These are phyloP conservation scores for Trichoderma aggressivum DNA, from an alignment of 2,329 filamentous ascomycete genomes.

Conservation along the genomic window DNA sequence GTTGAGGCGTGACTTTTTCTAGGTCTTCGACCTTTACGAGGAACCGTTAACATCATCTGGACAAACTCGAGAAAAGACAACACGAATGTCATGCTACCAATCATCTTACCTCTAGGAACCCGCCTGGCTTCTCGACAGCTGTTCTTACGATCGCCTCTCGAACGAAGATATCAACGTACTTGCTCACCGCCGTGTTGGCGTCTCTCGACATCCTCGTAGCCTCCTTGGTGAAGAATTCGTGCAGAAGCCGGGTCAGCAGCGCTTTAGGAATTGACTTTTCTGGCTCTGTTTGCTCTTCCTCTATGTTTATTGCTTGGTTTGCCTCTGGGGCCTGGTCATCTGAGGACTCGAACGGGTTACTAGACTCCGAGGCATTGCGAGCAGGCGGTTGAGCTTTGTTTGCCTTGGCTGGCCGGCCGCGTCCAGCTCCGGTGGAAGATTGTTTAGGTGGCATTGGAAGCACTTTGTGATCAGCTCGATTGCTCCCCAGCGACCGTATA, in stretches of 20 bases:
- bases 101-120: constrained; percentile 67
- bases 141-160: constrained; percentile 82
- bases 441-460: constrained; percentile 43
- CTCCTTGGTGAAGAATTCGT: constrained; percentile 72
- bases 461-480: neutral
- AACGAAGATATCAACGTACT: constrained; percentile 90
- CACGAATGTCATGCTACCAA: neutral
- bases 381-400: constrained; percentile 26
- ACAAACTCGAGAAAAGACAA: neutral
- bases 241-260: constrained; percentile 71
- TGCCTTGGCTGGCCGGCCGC: constrained; percentile 37
- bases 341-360: constrained; percentile 37
- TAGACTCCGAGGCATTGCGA: constrained; percentile 28
- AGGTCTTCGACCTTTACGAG: constrained; percentile 71
- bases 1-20: constrained; percentile 80
- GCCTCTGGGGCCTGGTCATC: constrained; percentile 31
- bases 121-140: constrained; percentile 64
- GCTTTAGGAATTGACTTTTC: constrained; percentile 63
- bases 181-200: constrained; percentile 71
- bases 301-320: constrained; percentile 20
- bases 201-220: constrained; percentile 72
- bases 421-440: constrained; percentile 33
- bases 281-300: constrained; percentile 36
- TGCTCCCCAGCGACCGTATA: neutral
- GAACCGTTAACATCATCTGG: constrained; percentile 17